Percentiles rank a stretch among this genome's conserved stretches.
phyloP scores from a whole-genome alignment of 176 grass and related monocot genomes.

The Oryza rufipogon region DNA sequence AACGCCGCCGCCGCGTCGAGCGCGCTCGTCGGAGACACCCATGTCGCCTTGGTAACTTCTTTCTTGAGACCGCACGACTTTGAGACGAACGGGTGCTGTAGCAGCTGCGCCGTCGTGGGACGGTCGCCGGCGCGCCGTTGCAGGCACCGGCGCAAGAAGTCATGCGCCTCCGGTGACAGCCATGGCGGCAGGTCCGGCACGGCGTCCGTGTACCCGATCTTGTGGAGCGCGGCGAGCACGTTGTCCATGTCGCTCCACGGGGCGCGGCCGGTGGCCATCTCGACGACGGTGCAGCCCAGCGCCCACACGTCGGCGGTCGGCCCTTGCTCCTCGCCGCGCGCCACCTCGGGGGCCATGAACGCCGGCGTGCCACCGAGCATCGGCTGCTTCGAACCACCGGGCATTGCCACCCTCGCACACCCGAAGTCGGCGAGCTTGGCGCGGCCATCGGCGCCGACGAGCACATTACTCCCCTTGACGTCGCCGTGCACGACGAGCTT shows the following conservation, averaged over 20 bases:
- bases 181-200: constrained; percentile 34
- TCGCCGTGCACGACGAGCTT: constrained; percentile 53
- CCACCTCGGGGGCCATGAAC: constrained; percentile 74
- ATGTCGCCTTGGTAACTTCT: not conserved
- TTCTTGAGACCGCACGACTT: not conserved
- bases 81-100: constrained; percentile 49
- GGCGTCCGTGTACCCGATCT: constrained; percentile 51
- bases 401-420: constrained; percentile 22
- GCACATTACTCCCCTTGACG: constrained; percentile 57
- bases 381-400: not conserved
- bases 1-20: constrained; percentile 17
- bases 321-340: constrained; percentile 56
- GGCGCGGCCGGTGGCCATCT: constrained; percentile 49
- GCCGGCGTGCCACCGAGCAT: constrained; percentile 41
- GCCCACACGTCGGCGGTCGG: constrained; percentile 60
- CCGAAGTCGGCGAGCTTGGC: constrained; percentile 60
- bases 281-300: constrained; percentile 49
- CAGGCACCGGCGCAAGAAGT: constrained; percentile 63
- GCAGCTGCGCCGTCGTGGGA: constrained; percentile 36
- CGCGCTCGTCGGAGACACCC: constrained; percentile 55
- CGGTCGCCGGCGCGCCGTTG: constrained; percentile 24
- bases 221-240: constrained; percentile 33
- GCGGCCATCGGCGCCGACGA: constrained; percentile 42
- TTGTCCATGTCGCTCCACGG: constrained; percentile 39
- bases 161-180: constrained; percentile 49